phyloP scores from a whole-genome alignment of 345 rosid genomes.

The Salix koriyanagi region DNA sequence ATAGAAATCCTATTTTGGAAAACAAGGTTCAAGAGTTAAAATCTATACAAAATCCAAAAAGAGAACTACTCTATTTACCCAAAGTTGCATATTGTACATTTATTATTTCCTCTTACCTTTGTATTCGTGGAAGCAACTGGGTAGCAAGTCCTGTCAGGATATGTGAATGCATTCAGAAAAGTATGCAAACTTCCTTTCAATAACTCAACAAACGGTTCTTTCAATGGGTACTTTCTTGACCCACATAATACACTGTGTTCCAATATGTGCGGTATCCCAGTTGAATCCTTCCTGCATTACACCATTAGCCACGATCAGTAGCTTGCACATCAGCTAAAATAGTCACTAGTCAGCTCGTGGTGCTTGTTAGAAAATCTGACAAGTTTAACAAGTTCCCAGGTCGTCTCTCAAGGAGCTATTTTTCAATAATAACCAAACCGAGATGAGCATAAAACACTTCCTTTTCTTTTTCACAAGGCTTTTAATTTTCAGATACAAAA shows the following conservation, averaged over 20 bases:
- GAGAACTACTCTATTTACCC: background rate
- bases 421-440: background rate
- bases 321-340: background rate
- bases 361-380: background rate
- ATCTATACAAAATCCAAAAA: background rate
- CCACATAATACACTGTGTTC: slow-evolving; percentile 98
- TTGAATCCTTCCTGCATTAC: slow-evolving; percentile 80
- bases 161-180: slow-evolving; percentile 90
- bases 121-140: slow-evolving; percentile 95
- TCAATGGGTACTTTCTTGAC: slow-evolving; percentile 88
- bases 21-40: slow-evolving; percentile 2
- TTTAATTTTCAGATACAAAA: background rate
- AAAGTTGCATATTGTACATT: background rate
- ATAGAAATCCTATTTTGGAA: slow-evolving; percentile 71
- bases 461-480: background rate
- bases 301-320: background rate
- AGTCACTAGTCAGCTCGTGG: too few species aligned
- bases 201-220: slow-evolving; percentile 95
- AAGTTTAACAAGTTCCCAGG: background rate
- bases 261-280: slow-evolving; percentile 95
- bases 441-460: background rate
- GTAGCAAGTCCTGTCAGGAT: slow-evolving; percentile 96
- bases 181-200: slow-evolving; percentile 93
- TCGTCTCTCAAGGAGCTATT: background rate
- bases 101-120: slow-evolving; percentile 44